phyloP scores from a whole-genome alignment of 1,284 basidiomycete species.

The Ustilago trichophora region DNA sequence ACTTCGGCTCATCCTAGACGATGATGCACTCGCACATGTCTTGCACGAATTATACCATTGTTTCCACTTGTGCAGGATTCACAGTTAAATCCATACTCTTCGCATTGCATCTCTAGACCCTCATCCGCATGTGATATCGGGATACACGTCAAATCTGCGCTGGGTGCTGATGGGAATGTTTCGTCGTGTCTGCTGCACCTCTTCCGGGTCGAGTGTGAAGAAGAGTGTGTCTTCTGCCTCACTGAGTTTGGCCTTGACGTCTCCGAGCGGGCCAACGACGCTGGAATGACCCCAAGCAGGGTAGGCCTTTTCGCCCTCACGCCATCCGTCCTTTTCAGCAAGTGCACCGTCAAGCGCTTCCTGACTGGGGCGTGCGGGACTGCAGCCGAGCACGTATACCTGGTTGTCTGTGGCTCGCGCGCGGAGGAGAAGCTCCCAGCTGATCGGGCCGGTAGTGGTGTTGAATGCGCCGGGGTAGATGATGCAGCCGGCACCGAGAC shows the following conservation, averaged over 20 bases:
- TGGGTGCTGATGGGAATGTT: slow-evolving; percentile 59
- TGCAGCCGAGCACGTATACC: slow-evolving; percentile 93
- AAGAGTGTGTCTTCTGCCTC: slow-evolving; percentile 81
- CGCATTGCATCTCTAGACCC: no score
- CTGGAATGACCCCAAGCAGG: slow-evolving; percentile 64
- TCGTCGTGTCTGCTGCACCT: slow-evolving; percentile 46
- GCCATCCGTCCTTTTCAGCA: slow-evolving; percentile 29
- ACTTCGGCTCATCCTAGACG: slow-evolving; percentile 13
- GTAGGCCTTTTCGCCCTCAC: slow-evolving; percentile 56
- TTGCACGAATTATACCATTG: no score
- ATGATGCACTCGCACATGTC: no score
- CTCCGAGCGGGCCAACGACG: slow-evolving; percentile 72
- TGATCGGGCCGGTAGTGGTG: slow-evolving; percentile 88
- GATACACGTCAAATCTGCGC: slow-evolving; percentile 59
- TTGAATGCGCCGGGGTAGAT: slow-evolving; percentile 74
- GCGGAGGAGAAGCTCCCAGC: slow-evolving; percentile 93
- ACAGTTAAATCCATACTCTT: no score
- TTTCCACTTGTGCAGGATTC: no score
- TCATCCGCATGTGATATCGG: slow-evolving; percentile 48
- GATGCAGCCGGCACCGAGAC: slow-evolving; percentile 85
- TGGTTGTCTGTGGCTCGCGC: slow-evolving; percentile 94
- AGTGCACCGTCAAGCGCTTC: slow-evolving; percentile 61
- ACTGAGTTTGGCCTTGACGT: slow-evolving; percentile 79
- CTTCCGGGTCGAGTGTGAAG: slow-evolving; percentile 53
- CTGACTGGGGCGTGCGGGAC: slow-evolving; percentile 84